phyloP scores from a whole-genome alignment of 2,329 filamentous ascomycete genomes.

The Monosporascus ibericus region DNA sequence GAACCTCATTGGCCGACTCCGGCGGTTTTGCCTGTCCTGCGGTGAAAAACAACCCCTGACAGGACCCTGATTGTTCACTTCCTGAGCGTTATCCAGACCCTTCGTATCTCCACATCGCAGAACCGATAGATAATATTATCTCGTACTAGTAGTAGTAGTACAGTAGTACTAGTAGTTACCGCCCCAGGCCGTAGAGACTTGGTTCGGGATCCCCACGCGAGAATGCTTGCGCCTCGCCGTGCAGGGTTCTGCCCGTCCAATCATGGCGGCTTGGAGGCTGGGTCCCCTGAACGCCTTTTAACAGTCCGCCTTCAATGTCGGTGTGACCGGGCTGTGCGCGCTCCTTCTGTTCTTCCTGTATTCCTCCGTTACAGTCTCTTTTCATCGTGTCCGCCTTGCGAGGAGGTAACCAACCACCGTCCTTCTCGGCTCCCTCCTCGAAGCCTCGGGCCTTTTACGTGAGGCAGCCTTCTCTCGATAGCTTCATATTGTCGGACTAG shows the following conservation, averaged over 20 bases:
- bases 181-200: background rate
- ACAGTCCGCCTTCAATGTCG: background rate
- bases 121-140: background rate
- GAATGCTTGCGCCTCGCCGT: background rate
- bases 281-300: background rate
- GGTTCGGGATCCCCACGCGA: background rate
- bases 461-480: background rate
- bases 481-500: background rate
- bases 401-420: background rate
- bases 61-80: background rate
- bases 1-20: background rate
- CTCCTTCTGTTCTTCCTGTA: background rate
- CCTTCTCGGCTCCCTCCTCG: background rate
- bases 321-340: background rate
- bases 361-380: background rate
- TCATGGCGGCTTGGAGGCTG: background rate
- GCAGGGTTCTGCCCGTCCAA: background rate
- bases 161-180: background rate
- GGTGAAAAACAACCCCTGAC: background rate
- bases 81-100: background rate
- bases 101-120: background rate
- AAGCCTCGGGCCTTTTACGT: background rate
- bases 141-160: background rate
- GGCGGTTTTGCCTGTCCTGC: background rate
- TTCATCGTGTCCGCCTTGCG: background rate